Percentiles rank a stretch among this genome's conserved stretches.
phyloP scores from a whole-genome alignment of 345 rosid genomes.

The Eucalyptus cloeziana region DNA sequence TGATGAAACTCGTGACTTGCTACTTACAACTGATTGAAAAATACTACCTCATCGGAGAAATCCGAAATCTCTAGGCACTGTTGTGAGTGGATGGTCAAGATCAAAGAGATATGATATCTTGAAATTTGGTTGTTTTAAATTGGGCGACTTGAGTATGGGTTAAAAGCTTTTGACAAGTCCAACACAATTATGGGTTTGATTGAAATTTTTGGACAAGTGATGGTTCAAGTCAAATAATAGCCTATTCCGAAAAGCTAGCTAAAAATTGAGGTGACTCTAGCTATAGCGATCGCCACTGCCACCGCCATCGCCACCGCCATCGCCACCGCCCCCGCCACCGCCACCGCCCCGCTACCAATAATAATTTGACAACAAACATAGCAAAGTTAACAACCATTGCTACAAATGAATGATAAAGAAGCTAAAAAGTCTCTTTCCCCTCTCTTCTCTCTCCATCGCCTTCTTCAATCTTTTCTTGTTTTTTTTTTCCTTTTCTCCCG shows the following conservation, averaged over 20 bases:
- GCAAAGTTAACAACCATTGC: background rate
- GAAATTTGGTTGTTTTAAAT: background rate
- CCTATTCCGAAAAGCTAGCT: background rate
- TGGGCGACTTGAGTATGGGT: background rate
- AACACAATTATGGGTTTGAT: background rate
- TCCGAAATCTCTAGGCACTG: background rate
- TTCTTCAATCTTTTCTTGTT: background rate
- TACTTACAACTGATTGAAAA: background rate
- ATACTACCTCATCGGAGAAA: background rate
- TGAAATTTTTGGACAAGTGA: background rate
- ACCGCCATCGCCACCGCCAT: accelerated
- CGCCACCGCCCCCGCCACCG: accelerated
- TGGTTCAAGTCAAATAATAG: background rate
- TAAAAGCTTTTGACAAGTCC: background rate
- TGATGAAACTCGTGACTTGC: background rate
- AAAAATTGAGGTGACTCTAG: background rate
- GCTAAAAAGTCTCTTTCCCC: background rate
- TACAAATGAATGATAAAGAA: background rate
- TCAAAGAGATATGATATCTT: background rate
- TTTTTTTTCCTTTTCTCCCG: too few species aligned
- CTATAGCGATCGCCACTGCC: accelerated
- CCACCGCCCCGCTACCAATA: background rate
- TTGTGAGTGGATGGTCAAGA: background rate
- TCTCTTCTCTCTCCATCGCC: background rate
- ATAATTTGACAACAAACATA: background rate